These are phyloP conservation scores for Kazachstania sp. DNA, from an alignment of 1,139 yeast genomes.

Conservation along the genomic window DNA sequence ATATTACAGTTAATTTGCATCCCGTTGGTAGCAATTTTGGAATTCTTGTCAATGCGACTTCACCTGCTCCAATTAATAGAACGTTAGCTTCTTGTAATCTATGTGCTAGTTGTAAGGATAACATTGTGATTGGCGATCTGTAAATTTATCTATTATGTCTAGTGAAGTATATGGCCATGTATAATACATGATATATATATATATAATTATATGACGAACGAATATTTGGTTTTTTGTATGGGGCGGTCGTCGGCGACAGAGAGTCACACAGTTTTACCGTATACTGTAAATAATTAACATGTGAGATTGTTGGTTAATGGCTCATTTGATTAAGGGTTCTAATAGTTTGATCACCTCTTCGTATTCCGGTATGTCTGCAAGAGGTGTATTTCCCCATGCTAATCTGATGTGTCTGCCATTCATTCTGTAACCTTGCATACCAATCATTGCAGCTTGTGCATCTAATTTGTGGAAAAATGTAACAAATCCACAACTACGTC, in stretches of 20 bases:
- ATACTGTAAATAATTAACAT: no score
- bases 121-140: constrained; percentile 2
- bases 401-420: constrained; percentile 78
- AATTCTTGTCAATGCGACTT: constrained; percentile 27
- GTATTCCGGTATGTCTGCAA: background rate
- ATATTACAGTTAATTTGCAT: constrained; percentile 25
- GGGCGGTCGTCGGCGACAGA: no score
- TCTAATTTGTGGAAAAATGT: constrained; percentile 70
- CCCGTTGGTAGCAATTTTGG: constrained; percentile 28
- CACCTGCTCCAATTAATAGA: constrained; percentile 29
- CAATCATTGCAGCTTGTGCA: constrained; percentile 83
- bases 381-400: constrained; percentile 59
- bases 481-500: constrained; percentile 93
- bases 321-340: background rate
- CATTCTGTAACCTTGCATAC: constrained; percentile 88
- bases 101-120: constrained; percentile 28
- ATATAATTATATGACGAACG: no score
- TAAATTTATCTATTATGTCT: no score
- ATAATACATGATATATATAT: no score
- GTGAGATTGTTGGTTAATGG: no score
- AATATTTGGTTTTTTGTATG: no score
- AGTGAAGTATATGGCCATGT: no score
- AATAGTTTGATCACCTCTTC: background rate
- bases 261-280: no score
- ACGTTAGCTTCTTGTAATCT: constrained; percentile 21